phyloP scores from a whole-genome alignment of 2,329 filamentous ascomycete species.

The Lachnellula arida region DNA sequence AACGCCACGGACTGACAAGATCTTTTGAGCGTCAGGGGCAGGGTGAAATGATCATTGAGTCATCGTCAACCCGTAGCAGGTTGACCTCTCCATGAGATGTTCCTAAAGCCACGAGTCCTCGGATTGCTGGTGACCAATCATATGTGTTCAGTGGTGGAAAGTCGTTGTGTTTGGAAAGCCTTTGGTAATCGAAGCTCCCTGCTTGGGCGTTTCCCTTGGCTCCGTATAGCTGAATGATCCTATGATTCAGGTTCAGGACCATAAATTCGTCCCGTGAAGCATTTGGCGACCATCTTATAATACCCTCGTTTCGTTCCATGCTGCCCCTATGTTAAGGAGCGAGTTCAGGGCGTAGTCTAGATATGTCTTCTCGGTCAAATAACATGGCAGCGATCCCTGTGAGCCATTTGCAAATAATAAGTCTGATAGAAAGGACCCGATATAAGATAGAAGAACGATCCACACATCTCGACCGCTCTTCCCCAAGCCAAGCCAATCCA shows the following conservation, averaged over 20 bases:
- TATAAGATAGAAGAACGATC: no score
- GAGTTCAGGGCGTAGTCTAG: no score
- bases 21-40: constrained; percentile 69
- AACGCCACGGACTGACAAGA: constrained; percentile 80
- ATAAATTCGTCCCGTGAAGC: constrained; percentile 55
- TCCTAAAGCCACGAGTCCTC: constrained; percentile 68
- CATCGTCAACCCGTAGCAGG: constrained; percentile 67
- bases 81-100: constrained; percentile 72
- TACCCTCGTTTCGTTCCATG: constrained; percentile 40
- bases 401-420: no score
- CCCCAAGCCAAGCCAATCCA: no score
- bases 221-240: constrained; percentile 58
- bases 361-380: no score
- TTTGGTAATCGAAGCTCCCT: constrained; percentile 53
- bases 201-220: constrained; percentile 55
- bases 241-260: constrained; percentile 60
- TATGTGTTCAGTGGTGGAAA: constrained; percentile 60
- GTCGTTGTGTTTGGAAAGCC: constrained; percentile 55
- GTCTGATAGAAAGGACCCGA: no score
- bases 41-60: constrained; percentile 57
- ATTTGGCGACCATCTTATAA: constrained; percentile 64
- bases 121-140: constrained; percentile 60
- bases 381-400: no score
- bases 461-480: no score
- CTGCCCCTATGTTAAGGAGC: neutral